Base-by-base conservation (phyloP, 345 rosid genomes). In the Sisymbrium irio region DNA sequence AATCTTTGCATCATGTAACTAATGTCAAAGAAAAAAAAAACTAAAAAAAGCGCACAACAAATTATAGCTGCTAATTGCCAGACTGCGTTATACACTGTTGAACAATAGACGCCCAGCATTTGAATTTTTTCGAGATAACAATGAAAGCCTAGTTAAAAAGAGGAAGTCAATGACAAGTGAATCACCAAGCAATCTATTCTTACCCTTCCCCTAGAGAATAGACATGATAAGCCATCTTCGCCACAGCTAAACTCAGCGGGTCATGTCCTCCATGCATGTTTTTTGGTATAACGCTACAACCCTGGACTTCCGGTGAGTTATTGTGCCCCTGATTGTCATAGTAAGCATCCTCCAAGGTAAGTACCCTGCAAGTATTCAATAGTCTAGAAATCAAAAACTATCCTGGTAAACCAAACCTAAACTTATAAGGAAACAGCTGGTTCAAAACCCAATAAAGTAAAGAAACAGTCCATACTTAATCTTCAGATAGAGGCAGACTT, bases 141-240 rank as follows among this genome's bases (percentile, higher is more conserved):
- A 73, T 55, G 44, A 74, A 46, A 25, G 53, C 15, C 51, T 58
- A 57, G 27, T 47, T 65, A 5, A 58, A 58, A 15, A 17, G 8
- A 75, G 40, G 22, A 69, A 39, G 46, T 10, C 12, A 19, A 57
- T 55, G 25, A 71, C 42, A 15, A 50, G 33, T 30, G 68, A 14
- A 61, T 72, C 30, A 45, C 62, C 64, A 14, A 72, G 59, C 6
- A 49, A 77, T 53, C 47, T 56, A 63, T 67, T 1, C 84, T 63
- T 88, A 93, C 98, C 98, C 96, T 82, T 93, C 92, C 72, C 98
- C 98, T 11, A 91, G 83, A 69, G 96, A 84, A 84, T 87, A 91
- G 17, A 80, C 94, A 51, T 86, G 90, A 80, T 84, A 89, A 42
- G 94, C 87, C 98, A 93, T 89, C 85, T 89, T 89, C 42, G 96